Evolutionary conservation across 2,329 filamentous ascomycete genomes (phyloP).

Genomic region (Pyrenophora seminiperda): DNA sequence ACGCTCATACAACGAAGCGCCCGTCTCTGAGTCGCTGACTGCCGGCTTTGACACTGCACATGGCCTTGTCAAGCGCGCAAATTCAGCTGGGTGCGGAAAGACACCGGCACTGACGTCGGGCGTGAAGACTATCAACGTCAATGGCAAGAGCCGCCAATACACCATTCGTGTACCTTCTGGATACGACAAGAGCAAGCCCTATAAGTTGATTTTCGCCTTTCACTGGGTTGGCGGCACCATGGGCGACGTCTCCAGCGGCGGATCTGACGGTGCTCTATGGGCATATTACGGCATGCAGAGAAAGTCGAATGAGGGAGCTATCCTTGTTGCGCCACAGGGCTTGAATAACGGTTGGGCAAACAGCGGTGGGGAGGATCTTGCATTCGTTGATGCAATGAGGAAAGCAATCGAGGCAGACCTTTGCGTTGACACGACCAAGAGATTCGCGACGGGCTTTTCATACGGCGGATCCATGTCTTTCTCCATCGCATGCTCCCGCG

Average conservation of each 20-base stretch:
- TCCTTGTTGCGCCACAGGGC: conserved; percentile 53
- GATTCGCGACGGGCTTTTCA: conserved; percentile 53
- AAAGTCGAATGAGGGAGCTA: conserved; percentile 44
- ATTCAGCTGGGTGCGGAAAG: conserved; percentile 21
- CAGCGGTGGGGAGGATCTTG: conserved; percentile 49
- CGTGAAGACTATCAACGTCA: conserved; percentile 39
- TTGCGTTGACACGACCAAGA: conserved; percentile 50
- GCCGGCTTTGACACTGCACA: conserved; percentile 1
- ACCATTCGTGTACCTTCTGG: conserved; percentile 48
- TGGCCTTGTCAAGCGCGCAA: conserved; percentile 14
- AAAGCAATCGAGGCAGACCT: conserved; percentile 48
- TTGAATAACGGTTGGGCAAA: conserved; percentile 51
- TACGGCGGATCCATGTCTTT: conserved; percentile 53
- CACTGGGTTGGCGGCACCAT: conserved; percentile 52
- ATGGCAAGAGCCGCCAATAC: conserved; percentile 49
- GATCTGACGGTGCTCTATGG: conserved; percentile 9
- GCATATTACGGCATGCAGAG: conserved; percentile 50
- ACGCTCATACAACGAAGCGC: background rate
- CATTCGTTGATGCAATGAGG: conserved; percentile 50
- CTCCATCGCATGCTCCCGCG: conserved; percentile 51
- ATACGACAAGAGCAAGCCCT: conserved; percentile 48
- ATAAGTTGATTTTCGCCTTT: conserved; percentile 51
- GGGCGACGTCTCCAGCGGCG: conserved; percentile 40
- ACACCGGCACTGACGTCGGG: conserved; percentile 12
- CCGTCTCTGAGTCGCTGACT: background rate